Conservation (phyloP, 257 asterid species). For the Leptodermis oblonga region DNA sequence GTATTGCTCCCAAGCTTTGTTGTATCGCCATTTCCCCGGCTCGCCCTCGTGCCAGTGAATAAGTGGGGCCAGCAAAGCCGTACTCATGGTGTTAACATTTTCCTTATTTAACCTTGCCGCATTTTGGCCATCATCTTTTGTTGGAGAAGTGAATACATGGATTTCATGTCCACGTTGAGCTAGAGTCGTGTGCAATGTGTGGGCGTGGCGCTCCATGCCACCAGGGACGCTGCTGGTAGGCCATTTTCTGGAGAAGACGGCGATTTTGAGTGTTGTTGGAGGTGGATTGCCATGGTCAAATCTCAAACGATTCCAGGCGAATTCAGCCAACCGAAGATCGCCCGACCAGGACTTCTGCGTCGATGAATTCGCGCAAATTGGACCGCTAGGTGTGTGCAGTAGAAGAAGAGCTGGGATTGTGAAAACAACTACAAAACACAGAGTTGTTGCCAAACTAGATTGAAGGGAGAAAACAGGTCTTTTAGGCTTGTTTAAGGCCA, state of each 20-base stretch:
- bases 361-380: constrained; percentile 38
- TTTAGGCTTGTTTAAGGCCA: constrained; percentile 52
- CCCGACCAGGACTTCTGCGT: constrained; percentile 56
- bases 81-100: constrained; percentile 5
- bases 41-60: constrained; percentile 81
- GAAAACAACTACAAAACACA: constrained; percentile 75
- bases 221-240: constrained; percentile 65
- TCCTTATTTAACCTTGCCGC: too few relatives aligned
- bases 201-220: constrained; percentile 94
- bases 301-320: constrained; percentile 62
- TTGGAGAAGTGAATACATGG: constrained; percentile 74
- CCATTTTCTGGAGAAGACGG: constrained; percentile 90
- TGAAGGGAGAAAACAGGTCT: constrained; percentile 41
- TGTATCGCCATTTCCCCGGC: constrained; percentile 66
- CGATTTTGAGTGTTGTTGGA: constrained; percentile 38
- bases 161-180: constrained; percentile 68
- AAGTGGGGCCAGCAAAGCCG: constrained; percentile 23
- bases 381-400: constrained; percentile 58
- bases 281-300: constrained; percentile 32
- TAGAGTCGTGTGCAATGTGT: constrained; percentile 69
- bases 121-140: not conserved
- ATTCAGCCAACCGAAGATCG: constrained; percentile 58
- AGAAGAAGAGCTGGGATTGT: constrained; percentile 74
- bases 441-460: constrained; percentile 61
- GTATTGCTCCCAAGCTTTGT: constrained; percentile 76